Evolutionary conservation across 78 protist species (phyloP).

Genomic region (Planoprotostelium fungivorum): DNA sequence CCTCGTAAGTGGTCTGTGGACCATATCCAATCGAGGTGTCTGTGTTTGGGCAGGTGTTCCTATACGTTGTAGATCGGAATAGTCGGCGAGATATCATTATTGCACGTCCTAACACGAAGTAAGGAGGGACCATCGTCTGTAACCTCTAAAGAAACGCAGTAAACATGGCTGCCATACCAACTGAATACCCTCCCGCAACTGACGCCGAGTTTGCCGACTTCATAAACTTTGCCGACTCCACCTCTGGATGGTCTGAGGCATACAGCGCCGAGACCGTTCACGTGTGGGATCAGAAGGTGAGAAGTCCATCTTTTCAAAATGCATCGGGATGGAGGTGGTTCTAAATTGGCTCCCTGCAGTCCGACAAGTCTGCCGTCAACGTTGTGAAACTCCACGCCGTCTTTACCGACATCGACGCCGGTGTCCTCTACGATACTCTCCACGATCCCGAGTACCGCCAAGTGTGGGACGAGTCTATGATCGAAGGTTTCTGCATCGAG

Average conservation of each 20-base stretch:
- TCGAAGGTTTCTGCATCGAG: background rate
- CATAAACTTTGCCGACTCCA: background rate
- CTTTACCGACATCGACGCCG: background rate
- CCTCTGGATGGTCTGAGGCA: background rate
- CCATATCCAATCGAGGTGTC: no score
- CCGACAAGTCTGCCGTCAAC: background rate
- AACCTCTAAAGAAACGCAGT: no score
- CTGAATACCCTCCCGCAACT: background rate
- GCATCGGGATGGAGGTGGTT: background rate
- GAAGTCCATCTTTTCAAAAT: background rate
- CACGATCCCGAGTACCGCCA: slow-evolving; percentile 23
- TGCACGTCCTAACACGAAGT: no score
- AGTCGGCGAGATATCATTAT: background rate
- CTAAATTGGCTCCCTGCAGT: background rate
- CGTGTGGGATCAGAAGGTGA: background rate
- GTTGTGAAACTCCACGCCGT: background rate
- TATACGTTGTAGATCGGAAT: no score
- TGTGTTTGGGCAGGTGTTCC: no score
- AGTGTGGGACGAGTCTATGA: background rate
- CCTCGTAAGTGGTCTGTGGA: no score
- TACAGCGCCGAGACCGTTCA: background rate
- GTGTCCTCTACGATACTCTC: slow-evolving; percentile 3
- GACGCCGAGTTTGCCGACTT: background rate
- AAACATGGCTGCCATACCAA: background rate
- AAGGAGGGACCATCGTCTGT: no score